Evolutionary conservation across 129 eudicot species (phyloP).

Genomic region (Artemisia argyi): DNA sequence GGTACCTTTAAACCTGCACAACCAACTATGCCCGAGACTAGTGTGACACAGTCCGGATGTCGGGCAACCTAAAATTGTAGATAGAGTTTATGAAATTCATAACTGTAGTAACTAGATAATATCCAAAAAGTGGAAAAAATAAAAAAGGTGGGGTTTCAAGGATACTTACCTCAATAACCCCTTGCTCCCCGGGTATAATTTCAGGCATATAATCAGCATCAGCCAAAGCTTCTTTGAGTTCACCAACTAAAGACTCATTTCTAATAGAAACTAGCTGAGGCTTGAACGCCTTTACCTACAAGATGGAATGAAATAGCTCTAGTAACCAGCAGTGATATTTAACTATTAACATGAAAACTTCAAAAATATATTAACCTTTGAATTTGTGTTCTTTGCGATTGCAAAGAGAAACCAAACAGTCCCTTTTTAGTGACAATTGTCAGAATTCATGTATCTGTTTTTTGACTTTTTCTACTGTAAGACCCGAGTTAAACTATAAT

Average conservation of each 20-base stretch:
- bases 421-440: neutral
- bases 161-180: constrained; percentile 51
- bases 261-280: constrained; percentile 85
- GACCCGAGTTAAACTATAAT: neutral
- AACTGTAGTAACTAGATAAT: neutral
- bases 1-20: constrained; percentile 97
- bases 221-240: constrained; percentile 89
- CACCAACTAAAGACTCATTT: constrained; percentile 66
- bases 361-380: neutral
- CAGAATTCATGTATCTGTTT: no score
- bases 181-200: constrained; percentile 93
- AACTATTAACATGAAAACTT: neutral
- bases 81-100: no score
- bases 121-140: neutral
- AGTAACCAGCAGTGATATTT: no score
- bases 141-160: neutral
- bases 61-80: constrained; percentile 73
- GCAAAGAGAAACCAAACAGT: neutral
- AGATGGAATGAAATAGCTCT: neutral
- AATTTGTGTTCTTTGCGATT: neutral
- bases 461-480: neutral
- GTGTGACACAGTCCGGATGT: constrained; percentile 91
- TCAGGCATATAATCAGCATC: constrained; percentile 86
- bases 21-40: constrained; percentile 96
- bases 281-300: constrained; percentile 75